Evolutionary conservation across 2,329 filamentous ascomycete genomes (phyloP).

Genomic region (Aspergillus sp.): DNA sequence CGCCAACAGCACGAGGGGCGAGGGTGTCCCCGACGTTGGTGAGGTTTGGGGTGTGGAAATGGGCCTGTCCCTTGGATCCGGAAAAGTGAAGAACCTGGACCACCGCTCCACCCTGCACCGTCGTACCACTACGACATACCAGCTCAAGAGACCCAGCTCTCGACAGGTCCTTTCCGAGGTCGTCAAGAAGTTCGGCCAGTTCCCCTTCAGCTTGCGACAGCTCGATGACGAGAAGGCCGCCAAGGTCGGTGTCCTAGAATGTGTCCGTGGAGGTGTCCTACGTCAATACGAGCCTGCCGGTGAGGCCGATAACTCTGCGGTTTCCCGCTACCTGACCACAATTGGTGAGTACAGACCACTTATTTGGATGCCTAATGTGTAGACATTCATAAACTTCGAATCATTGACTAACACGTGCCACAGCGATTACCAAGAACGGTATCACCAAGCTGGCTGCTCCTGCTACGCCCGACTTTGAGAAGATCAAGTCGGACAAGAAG

Average conservation of each 20-base stretch:
- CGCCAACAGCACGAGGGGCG: conserved; percentile 84
- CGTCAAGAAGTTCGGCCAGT: conserved; percentile 94
- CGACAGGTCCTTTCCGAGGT: conserved; percentile 91
- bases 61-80: conserved; percentile 83
- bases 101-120: conserved; percentile 90
- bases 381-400: not conserved
- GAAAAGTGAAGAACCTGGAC: conserved; percentile 91
- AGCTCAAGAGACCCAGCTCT: conserved; percentile 89
- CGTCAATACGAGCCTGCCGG: conserved; percentile 95
- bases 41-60: conserved; percentile 99
- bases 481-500: conserved; percentile 95
- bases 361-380: not conserved
- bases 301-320: conserved; percentile 83
- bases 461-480: conserved; percentile 71
- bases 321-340: conserved; percentile 85
- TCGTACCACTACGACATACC: conserved; percentile 87
- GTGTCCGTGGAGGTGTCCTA: conserved; percentile 87
- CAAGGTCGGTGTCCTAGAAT: conserved; percentile 95
- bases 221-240: conserved; percentile 94
- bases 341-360: conserved; percentile 67
- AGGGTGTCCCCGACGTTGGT: conserved; percentile 81
- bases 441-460: conserved; percentile 81
- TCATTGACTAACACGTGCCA: conserved; percentile 10
- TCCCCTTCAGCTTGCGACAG: conserved; percentile 97
- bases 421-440: conserved; percentile 97